These are phyloP conservation scores for Xerophyta viscosa DNA, from an alignment of 106 monocot genomes.

Conservation along the genomic window DNA sequence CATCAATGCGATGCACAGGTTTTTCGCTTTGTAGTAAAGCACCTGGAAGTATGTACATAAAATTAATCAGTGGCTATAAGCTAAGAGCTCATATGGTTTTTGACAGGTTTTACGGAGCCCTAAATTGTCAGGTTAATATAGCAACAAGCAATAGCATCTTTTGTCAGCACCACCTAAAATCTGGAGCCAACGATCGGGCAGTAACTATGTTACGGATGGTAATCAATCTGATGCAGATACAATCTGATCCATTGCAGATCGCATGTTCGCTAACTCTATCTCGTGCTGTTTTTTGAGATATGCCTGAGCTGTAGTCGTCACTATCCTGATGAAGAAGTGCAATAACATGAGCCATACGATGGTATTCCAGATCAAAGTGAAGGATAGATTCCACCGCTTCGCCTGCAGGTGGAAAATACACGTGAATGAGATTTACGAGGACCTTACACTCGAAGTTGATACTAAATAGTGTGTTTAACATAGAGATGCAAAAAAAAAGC, in stretches of 20 bases:
- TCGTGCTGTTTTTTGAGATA: constrained; percentile 66
- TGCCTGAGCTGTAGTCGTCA: constrained; percentile 65
- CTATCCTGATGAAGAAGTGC: constrained; percentile 70
- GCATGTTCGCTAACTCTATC: constrained; percentile 29
- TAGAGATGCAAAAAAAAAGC: too few species aligned
- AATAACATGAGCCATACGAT: constrained; percentile 78
- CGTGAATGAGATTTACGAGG: background rate
- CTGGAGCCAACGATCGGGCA: background rate
- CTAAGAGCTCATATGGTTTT: too few species aligned
- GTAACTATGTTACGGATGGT: background rate
- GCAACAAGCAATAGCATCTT: background rate
- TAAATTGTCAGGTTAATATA: background rate
- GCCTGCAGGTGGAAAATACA: constrained; percentile 26
- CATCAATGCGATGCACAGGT: background rate
- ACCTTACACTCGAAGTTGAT: background rate
- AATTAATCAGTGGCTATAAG: background rate
- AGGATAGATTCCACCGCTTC: constrained; percentile 71
- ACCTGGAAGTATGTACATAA: background rate
- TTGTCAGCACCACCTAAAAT: background rate
- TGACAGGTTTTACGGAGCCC: too few species aligned
- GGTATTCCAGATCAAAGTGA: constrained; percentile 71
- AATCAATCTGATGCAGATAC: constrained; percentile 2
- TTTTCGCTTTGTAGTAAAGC: background rate
- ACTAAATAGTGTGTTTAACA: too few species aligned
- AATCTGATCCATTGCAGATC: constrained; percentile 7